phyloP scores from a whole-genome alignment of 345 rosid genomes.

The Hibiscus tridactylites region DNA sequence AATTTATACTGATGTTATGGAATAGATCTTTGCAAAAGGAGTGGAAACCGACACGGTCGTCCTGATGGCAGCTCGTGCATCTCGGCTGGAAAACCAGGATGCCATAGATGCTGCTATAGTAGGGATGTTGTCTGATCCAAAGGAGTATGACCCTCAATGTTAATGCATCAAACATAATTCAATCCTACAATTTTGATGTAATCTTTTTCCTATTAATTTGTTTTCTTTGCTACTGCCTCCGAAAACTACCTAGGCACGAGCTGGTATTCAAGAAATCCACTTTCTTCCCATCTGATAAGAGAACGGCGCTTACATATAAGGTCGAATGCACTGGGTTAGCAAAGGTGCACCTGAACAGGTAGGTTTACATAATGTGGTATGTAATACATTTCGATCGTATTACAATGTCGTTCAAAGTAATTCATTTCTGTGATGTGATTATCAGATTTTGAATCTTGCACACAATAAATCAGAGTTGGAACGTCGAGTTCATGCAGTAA shows the following conservation, averaged over 20 bases:
- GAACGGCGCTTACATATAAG: constrained; percentile 54
- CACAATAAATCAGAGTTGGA: constrained; percentile 48
- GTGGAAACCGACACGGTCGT: constrained; percentile 38
- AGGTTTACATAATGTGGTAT: background rate
- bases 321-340: constrained; percentile 54
- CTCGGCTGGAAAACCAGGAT: constrained; percentile 58
- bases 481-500: constrained; percentile 43
- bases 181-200: background rate
- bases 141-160: constrained; percentile 27
- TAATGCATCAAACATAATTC: background rate
- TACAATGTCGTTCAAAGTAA: constrained; percentile 5
- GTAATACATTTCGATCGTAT: background rate
- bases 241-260: constrained; percentile 37
- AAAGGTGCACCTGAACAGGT: constrained; percentile 76
- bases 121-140: constrained; percentile 61
- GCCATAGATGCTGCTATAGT: constrained; percentile 60
- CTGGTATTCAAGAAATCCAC: constrained; percentile 50
- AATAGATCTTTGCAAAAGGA: constrained; percentile 44
- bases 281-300: constrained; percentile 60
- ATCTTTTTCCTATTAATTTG: background rate
- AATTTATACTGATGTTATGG: constrained; percentile 6
- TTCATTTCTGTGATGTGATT: background rate
- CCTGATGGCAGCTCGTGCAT: constrained; percentile 62
- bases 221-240: constrained; percentile 10
- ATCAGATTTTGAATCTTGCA: constrained; percentile 42